These are phyloP conservation scores for Cantharellus cinnabarinus DNA, from an alignment of 768 basidiomycete species.

Conservation along the genomic window DNA sequence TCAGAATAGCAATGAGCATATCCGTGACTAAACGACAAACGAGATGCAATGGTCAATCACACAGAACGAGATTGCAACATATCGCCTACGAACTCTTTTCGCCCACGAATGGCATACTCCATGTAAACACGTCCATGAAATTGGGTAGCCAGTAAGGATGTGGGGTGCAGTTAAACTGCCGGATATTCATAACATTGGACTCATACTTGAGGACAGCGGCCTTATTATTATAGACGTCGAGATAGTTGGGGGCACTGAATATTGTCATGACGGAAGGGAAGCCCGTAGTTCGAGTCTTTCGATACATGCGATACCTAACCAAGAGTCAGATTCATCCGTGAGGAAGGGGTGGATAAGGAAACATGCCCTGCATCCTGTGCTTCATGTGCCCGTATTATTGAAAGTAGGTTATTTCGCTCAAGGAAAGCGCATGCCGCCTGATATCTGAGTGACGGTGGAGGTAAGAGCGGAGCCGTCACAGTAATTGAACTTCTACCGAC, in stretches of 20 bases:
- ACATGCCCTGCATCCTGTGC: slow-evolving; percentile 93
- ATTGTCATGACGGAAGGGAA: slow-evolving; percentile 99
- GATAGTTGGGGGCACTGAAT: slow-evolving; percentile 94
- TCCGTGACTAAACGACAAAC: slow-evolving; percentile 54
- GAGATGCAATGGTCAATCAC: neutral
- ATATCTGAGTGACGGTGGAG: slow-evolving; percentile 33
- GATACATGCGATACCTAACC: slow-evolving; percentile 86
- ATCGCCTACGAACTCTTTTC: slow-evolving; percentile 61
- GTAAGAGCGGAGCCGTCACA: neutral
- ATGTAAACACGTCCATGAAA: slow-evolving; percentile 99
- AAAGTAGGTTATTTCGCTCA: slow-evolving; percentile 88
- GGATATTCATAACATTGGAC: slow-evolving; percentile 95
- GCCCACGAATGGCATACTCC: slow-evolving; percentile 95
- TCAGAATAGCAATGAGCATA: slow-evolving; percentile 92
- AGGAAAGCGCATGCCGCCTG: slow-evolving; percentile 94
- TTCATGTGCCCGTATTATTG: slow-evolving; percentile 95
- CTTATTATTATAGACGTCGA: slow-evolving; percentile 98
- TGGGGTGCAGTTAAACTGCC: slow-evolving; percentile 89
- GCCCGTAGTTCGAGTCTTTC: slow-evolving; percentile 92
- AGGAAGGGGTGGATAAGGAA: neutral
- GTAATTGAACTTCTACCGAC: slow-evolving; percentile 24
- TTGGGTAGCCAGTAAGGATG: slow-evolving; percentile 98
- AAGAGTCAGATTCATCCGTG: neutral
- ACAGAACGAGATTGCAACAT: neutral
- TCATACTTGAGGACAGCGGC: slow-evolving; percentile 98